Percentiles rank a stretch among this genome's conserved stretches.
Evolutionary conservation across 2,329 filamentous ascomycete genomes (phyloP).

Genomic region (Bimuria novae-zelandiae): DNA sequence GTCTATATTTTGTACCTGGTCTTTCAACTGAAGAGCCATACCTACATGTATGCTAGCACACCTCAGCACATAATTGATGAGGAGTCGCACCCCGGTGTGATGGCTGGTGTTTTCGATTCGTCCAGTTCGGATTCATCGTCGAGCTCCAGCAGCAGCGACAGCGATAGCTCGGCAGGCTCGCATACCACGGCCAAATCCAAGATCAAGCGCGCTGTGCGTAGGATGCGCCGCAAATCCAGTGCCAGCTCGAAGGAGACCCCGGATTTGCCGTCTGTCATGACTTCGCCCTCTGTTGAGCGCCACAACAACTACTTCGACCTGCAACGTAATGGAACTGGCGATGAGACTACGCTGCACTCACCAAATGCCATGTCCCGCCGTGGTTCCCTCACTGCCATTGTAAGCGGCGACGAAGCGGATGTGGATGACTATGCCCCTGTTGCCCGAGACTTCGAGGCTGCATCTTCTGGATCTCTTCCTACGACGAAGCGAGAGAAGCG

Average conservation of each 20-base stretch:
- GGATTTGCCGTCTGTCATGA: constrained; percentile 51
- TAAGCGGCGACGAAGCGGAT: constrained; percentile 61
- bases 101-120: constrained; percentile 79
- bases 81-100: constrained; percentile 82
- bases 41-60: constrained; percentile 89
- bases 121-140: constrained; percentile 61
- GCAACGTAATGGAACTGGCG: constrained; percentile 28
- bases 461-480: constrained; percentile 38
- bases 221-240: constrained; percentile 77
- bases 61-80: constrained; percentile 93
- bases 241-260: constrained; percentile 68
- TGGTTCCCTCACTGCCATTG: constrained; percentile 48
- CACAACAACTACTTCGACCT: constrained; percentile 46
- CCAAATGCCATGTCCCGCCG: constrained; percentile 34
- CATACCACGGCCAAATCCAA: constrained; percentile 75
- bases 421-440: constrained; percentile 51
- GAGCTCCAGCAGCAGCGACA: constrained; percentile 58
- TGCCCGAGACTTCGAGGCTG: constrained; percentile 56
- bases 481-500: constrained; percentile 47
- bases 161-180: constrained; percentile 68
- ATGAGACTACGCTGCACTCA: constrained; percentile 24
- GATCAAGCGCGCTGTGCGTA: constrained; percentile 75
- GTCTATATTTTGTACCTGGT: constrained; percentile 84
- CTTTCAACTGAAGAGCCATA: constrained; percentile 90
- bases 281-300: constrained; percentile 51